phyloP scores from a whole-genome alignment of 495 filamentous ascomycete genomes.

The Aspergillus indologenus region DNA sequence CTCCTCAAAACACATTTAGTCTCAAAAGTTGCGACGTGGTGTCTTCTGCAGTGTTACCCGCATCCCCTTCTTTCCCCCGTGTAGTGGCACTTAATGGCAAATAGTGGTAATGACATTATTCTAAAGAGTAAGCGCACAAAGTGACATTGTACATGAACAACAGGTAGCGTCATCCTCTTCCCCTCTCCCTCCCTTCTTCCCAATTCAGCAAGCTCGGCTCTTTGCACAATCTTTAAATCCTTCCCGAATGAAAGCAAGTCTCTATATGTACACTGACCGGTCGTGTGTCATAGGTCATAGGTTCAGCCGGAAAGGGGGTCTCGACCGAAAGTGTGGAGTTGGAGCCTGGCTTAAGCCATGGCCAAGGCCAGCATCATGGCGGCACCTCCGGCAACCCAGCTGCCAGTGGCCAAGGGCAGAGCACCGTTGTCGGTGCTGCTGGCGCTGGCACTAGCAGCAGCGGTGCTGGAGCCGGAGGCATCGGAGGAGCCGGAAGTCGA shows the following conservation, averaged over 20 bases:
- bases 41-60: no score
- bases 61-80: not conserved
- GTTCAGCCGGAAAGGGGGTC: not conserved
- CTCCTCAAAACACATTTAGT: no score
- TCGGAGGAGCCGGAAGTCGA: conserved; percentile 13
- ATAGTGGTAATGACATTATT: not conserved
- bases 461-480: conserved; percentile 5
- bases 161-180: not conserved
- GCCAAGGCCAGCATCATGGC: conserved; percentile 29
- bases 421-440: conserved; percentile 11
- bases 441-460: not conserved
- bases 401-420: conserved; percentile 6
- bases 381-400: conserved; percentile 31
- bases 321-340: not conserved
- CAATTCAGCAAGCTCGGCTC: not conserved
- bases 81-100: not conserved
- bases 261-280: no score
- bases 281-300: no score
- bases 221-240: not conserved
- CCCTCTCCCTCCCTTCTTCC: not conserved
- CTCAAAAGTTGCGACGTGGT: no score
- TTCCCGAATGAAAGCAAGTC: not conserved
- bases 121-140: not conserved
- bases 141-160: not conserved
- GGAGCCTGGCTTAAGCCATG: conserved; percentile 20